These are phyloP conservation scores for Calonectria hongkongensis DNA, from an alignment of 2,329 filamentous ascomycete species.

Conservation along the genomic window DNA sequence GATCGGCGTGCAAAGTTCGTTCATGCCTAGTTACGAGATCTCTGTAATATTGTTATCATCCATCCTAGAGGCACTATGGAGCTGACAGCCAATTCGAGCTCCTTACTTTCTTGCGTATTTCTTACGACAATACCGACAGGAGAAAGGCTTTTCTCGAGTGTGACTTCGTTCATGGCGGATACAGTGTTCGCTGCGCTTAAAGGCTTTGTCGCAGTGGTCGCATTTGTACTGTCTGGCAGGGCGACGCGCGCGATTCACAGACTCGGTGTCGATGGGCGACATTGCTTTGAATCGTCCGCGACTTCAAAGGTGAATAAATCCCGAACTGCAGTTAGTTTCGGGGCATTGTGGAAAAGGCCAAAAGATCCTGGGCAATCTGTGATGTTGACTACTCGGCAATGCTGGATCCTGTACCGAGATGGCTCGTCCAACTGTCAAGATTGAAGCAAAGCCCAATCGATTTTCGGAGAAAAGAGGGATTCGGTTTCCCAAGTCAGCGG, in stretches of 20 bases:
- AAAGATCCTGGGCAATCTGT: too few species aligned
- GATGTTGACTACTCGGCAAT: too few species aligned
- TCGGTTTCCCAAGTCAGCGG: too few species aligned
- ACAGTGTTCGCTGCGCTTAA: constrained; percentile 48
- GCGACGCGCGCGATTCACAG: background rate
- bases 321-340: background rate
- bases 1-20: constrained; percentile 38
- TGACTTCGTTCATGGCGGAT: constrained; percentile 46
- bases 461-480: too few species aligned
- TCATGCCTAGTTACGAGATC: constrained; percentile 46
- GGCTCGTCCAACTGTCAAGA: too few species aligned
- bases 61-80: background rate
- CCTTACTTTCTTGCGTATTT: constrained; percentile 43
- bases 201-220: constrained; percentile 35
- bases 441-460: too few species aligned
- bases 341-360: too few species aligned
- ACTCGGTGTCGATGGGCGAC: background rate
- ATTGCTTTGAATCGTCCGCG: background rate
- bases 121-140: constrained; percentile 44
- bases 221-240: constrained; percentile 36
- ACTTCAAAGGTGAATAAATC: background rate
- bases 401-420: too few species aligned
- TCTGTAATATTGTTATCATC: constrained; percentile 5
- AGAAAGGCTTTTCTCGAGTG: constrained; percentile 44
- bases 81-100: too few species aligned